phyloP scores from a whole-genome alignment of 2,329 filamentous ascomycete species.

The Penicillium sp. region DNA sequence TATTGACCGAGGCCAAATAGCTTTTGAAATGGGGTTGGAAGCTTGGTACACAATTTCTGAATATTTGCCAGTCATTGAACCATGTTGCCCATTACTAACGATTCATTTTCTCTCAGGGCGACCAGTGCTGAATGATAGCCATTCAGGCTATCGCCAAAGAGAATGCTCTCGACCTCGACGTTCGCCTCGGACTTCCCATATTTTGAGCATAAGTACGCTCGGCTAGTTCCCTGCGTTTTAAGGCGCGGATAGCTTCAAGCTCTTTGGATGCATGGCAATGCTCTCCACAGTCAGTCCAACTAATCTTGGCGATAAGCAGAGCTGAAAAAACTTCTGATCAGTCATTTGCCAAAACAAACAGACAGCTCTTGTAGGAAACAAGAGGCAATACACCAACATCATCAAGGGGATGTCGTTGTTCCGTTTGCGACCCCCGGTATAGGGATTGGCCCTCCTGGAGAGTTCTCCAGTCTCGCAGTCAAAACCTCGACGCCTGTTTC shows the following conservation, averaged over 20 bases:
- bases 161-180: slow-evolving; percentile 6
- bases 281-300: slow-evolving; percentile 8
- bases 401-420: slow-evolving; percentile 10
- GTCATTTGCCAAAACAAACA: slow-evolving; percentile 10
- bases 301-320: not conserved
- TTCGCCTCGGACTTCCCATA: slow-evolving; percentile 5
- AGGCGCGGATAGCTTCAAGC: slow-evolving; percentile 7
- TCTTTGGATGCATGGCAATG: slow-evolving; percentile 13
- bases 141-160: slow-evolving; percentile 7
- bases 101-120: not conserved
- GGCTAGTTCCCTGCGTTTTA: slow-evolving; percentile 14
- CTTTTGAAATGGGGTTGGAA: no score
- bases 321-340: not conserved
- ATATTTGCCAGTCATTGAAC: no score
- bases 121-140: not conserved
- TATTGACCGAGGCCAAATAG: no score
- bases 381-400: slow-evolving; percentile 10
- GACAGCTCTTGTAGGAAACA: slow-evolving; percentile 11
- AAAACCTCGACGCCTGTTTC: slow-evolving; percentile 73
- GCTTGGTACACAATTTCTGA: no score
- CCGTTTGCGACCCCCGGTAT: slow-evolving; percentile 44
- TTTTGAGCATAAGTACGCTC: slow-evolving; percentile 7
- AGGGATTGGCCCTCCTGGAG: slow-evolving; percentile 66
- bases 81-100: no score
- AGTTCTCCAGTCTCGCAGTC: slow-evolving; percentile 65